These are phyloP conservation scores for Cladosporium sphaerospermum DNA, from an alignment of 2,329 filamentous ascomycete genomes.

Conservation along the genomic window DNA sequence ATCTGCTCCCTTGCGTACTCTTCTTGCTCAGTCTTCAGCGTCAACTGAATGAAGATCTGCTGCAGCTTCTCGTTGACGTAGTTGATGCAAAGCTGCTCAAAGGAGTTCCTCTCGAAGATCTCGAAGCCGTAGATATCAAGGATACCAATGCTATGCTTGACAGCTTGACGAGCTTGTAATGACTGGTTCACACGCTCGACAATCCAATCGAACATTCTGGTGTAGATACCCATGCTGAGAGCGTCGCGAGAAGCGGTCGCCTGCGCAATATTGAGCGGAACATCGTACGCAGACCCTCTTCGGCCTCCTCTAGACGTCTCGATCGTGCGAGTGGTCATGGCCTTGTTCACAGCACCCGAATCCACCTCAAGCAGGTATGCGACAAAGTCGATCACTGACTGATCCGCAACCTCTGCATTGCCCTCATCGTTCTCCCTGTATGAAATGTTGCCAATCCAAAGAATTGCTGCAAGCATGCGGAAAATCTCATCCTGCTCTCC, in stretches of 20 bases:
- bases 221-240: slow-evolving; percentile 90
- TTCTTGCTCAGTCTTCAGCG: slow-evolving; percentile 92
- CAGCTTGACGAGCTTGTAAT: slow-evolving; percentile 66
- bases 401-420: slow-evolving; percentile 79
- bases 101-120: slow-evolving; percentile 98
- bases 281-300: slow-evolving; percentile 62
- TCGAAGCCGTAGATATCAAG: slow-evolving; percentile 99
- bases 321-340: slow-evolving; percentile 82
- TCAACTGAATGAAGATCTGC: slow-evolving; percentile 98
- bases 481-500: slow-evolving; percentile 93
- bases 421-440: slow-evolving; percentile 85
- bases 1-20: slow-evolving; percentile 96
- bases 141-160: slow-evolving; percentile 86
- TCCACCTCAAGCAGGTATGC: slow-evolving; percentile 91
- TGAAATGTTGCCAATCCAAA: slow-evolving; percentile 92
- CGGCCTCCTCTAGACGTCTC: slow-evolving; percentile 61
- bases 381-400: slow-evolving; percentile 88
- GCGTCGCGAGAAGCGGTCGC: slow-evolving; percentile 84
- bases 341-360: slow-evolving; percentile 70
- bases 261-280: slow-evolving; percentile 80
- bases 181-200: slow-evolving; percentile 87
- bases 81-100: slow-evolving; percentile 98
- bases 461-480: slow-evolving; percentile 81
- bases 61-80: slow-evolving; percentile 99
- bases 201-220: slow-evolving; percentile 98